Evolutionary conservation across 768 basidiomycete genomes (phyloP).

Genomic region (Auricularia cornea): DNA sequence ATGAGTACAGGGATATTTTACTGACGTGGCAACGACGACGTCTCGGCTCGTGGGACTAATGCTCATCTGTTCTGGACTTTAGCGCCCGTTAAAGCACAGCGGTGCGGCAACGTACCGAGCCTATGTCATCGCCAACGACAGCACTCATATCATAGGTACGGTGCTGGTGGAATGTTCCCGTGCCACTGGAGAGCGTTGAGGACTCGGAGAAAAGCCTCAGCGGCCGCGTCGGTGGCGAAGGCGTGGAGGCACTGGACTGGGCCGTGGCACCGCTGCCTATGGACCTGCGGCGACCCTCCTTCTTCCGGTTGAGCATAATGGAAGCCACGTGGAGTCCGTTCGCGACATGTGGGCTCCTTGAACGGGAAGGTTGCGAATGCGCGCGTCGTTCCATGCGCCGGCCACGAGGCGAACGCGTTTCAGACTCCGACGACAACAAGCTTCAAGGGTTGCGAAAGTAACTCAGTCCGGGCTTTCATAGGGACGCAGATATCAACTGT

Average conservation of each 20-base stretch:
- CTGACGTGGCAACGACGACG: conserved; percentile 82
- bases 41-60: conserved; percentile 86
- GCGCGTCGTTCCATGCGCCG: background rate
- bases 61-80: conserved; percentile 55
- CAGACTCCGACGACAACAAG: too few species aligned
- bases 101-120: background rate
- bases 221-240: background rate
- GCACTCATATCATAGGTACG: background rate
- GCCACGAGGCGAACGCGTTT: too few species aligned
- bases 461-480: too few species aligned
- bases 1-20: conserved; percentile 8
- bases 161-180: background rate
- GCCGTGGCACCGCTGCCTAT: background rate
- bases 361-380: background rate
- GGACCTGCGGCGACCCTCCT: background rate
- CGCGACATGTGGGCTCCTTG: background rate
- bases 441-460: too few species aligned
- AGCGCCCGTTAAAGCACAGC: background rate
- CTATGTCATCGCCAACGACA: background rate
- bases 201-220: background rate
- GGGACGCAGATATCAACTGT: too few species aligned
- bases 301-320: background rate
- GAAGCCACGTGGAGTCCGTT: background rate
- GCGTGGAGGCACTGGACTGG: background rate
- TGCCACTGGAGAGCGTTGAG: background rate